Conservation (phyloP, 441 rosid species). For the Erodium trifolium region DNA sequence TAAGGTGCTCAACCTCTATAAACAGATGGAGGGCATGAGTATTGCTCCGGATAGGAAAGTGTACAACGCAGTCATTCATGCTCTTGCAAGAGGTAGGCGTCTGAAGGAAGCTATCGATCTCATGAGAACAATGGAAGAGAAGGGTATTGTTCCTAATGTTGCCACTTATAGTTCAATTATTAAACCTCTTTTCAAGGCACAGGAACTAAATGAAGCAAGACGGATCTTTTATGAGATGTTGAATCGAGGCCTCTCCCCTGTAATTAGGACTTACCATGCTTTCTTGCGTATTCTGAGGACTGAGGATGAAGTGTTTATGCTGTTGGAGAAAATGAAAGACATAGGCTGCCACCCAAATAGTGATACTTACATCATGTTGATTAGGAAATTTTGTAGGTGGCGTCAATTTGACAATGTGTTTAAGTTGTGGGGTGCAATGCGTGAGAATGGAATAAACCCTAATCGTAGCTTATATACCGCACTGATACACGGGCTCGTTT, state of each 20-base stretch:
- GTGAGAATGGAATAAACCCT: constrained; percentile 52
- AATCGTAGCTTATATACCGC: constrained; percentile 72
- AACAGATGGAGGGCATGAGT: constrained; percentile 47
- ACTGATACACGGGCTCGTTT: constrained; percentile 79
- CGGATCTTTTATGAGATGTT: constrained; percentile 58
- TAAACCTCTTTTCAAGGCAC: constrained; percentile 68
- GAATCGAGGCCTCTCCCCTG: constrained; percentile 45
- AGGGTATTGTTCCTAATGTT: constrained; percentile 52
- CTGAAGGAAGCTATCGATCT: constrained; percentile 56
- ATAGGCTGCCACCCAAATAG: constrained; percentile 55
- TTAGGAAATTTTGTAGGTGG: constrained; percentile 83
- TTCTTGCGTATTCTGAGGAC: constrained; percentile 52
- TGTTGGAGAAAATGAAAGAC: constrained; percentile 63
- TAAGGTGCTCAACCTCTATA: constrained; percentile 60
- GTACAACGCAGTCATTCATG: constrained; percentile 70
- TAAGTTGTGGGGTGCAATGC: constrained; percentile 71
- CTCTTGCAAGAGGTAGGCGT: constrained; percentile 66
- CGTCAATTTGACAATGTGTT: constrained; percentile 55
- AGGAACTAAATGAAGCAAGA: constrained; percentile 52
- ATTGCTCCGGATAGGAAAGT: constrained; percentile 78
- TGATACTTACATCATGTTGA: constrained; percentile 78
- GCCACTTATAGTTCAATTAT: constrained; percentile 77
- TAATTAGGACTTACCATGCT: constrained; percentile 68
- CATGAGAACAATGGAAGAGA: constrained; percentile 66
- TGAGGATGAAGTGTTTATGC: constrained; percentile 63